Evolutionary conservation across 2,329 filamentous ascomycete genomes (phyloP), one percentile per base, ranked within the genome.

Genomic region (Orbilia quercus): DNA sequence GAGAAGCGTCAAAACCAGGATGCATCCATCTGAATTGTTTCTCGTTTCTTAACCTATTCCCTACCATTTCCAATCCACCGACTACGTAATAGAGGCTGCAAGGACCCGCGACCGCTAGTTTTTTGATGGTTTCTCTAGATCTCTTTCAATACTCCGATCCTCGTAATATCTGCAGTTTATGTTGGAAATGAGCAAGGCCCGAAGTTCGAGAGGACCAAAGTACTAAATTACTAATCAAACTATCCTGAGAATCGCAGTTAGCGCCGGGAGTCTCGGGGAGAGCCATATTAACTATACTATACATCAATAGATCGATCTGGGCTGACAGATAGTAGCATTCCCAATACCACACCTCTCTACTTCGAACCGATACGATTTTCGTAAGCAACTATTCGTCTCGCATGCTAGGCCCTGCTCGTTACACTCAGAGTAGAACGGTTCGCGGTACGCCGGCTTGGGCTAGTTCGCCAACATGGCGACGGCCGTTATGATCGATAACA

Each of bases 41-140:
- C 53, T 57, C 47, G 58, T 62, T 62, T 62, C 57, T 48, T 51
- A 40, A 40, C 36, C 9, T 54, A 42, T 66, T 66, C 45, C 44
- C 59, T 40, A 31, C 31, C 23, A n/a, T 59, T 51, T 45, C 11
- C 36, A 36, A 20, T 38, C 12, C 18, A 20, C 28, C 38, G 25
- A 54, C 23, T 58, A 67, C 63, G 53, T 67, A 67, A 67, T 57
- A 67, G 63, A 40, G 36, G 23, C 38, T 67, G 63, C 63, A 67
- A 67, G 63, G 63, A 36, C 63, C 63, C 63, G 63, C 34, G 7
- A 6, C 48, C n/a, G 7, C 16, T 2, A 16, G 16, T 6, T 23
- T 40, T 54, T 9, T 7, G 7, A 45, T 40, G 7, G 31, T 22
- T 50, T 60, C 36, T 22, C 40, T 42, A 40, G 53, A 67, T 67